phyloP scores from a whole-genome alignment of 2,329 filamentous ascomycete genomes.

The Colletotrichum euphorbiae region DNA sequence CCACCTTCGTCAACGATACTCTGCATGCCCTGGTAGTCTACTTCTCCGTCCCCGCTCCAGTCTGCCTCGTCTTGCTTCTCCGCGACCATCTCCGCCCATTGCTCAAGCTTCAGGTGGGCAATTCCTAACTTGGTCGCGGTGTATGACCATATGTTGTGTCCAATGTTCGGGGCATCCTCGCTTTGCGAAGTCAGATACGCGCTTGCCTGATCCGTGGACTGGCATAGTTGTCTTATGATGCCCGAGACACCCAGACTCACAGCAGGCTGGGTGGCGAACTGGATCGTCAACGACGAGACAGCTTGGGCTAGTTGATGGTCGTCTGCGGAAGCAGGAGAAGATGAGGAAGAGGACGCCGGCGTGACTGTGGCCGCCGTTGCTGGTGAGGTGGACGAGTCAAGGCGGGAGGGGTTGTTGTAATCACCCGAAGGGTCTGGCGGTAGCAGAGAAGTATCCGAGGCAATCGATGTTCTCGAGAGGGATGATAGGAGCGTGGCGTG shows the following conservation, averaged over 20 bases:
- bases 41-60: neutral
- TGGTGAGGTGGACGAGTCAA: neutral
- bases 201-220: slow-evolving; percentile 58
- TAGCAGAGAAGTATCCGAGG: slow-evolving; percentile 33
- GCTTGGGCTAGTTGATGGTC: slow-evolving; percentile 50
- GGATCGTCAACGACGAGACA: slow-evolving; percentile 54
- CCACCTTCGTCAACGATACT: neutral
- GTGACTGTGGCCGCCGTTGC: neutral
- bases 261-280: slow-evolving; percentile 57
- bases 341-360: neutral
- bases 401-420: slow-evolving; percentile 14
- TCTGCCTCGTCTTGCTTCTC: neutral
- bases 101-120: slow-evolving; percentile 58
- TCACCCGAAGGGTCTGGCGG: neutral
- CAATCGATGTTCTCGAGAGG: slow-evolving; percentile 56
- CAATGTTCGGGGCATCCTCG: slow-evolving; percentile 48
- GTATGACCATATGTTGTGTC: slow-evolving; percentile 62
- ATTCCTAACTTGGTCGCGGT: slow-evolving; percentile 60
- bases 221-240: slow-evolving; percentile 55
- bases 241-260: slow-evolving; percentile 58
- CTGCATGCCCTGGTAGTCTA: neutral
- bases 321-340: neutral
- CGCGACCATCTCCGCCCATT: slow-evolving; percentile 59
- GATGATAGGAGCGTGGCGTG: slow-evolving; percentile 54
- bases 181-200: slow-evolving; percentile 48